Conservation (phyloP, 106 monocot species). For the Platanthera guangdongensis region DNA sequence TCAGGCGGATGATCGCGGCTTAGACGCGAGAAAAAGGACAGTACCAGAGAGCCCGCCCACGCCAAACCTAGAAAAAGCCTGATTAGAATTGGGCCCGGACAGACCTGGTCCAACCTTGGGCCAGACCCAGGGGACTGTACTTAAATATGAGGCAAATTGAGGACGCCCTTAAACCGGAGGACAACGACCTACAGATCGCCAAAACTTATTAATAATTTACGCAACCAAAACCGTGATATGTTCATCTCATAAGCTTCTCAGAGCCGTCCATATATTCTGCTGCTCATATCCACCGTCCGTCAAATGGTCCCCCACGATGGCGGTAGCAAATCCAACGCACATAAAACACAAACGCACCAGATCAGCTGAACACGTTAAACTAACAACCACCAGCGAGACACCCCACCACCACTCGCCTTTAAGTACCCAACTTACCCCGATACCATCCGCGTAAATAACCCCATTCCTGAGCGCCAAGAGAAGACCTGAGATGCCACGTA, state of each 20-base stretch:
- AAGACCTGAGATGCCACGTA: neutral
- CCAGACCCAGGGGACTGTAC: too few relatives aligned
- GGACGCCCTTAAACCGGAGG: neutral
- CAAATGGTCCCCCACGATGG: neutral
- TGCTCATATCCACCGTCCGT: neutral
- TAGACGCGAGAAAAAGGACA: too few relatives aligned
- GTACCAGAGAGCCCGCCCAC: too few relatives aligned
- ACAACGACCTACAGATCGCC: neutral
- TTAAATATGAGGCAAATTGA: too few relatives aligned
- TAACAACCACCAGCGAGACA: neutral
- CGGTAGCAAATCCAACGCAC: neutral
- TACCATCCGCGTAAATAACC: constrained; percentile 1
- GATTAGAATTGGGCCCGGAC: too few relatives aligned
- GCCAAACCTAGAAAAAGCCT: too few relatives aligned
- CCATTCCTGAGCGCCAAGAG: neutral
- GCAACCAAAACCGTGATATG: neutral
- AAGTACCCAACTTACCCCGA: constrained; percentile 8
- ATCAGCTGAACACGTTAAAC: neutral
- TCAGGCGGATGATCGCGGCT: too few relatives aligned
- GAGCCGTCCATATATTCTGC: neutral
- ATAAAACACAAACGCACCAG: neutral
- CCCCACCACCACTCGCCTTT: neutral
- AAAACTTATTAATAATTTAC: neutral
- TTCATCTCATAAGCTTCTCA: neutral
- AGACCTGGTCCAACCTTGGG: too few relatives aligned